Evolutionary conservation across 345 rosid genomes (phyloP), one percentile per base, ranked within the genome.

Genomic region (Aquilaria yunnanensis): DNA sequence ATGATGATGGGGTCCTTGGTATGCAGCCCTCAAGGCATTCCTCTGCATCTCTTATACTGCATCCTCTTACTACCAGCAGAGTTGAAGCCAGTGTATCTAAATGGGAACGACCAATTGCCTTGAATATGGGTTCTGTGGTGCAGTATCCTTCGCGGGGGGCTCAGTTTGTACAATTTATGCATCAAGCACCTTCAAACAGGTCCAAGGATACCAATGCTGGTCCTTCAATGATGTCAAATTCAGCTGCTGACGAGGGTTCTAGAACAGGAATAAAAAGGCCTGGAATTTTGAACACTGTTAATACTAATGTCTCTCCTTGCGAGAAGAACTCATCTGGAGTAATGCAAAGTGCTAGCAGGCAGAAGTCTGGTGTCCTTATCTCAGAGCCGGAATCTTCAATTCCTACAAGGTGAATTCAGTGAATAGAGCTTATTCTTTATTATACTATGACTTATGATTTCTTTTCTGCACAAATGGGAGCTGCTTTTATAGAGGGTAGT

Each of bases 241-340:
- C 87, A 58, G 96, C 93, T 75, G 97, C 96, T 51, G 97, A 91
- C 78, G 97, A 91, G 81, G 97, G 97, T 54, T 88, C 97, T 29
- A 80, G 97, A 72, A 91, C 96, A 41, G 97, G 96, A 59, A 84
- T 80, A 64, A 88, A 83, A 74, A 89, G 91, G 23, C 75, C 92
- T 6, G 67, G 81, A 50, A 72, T 81, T 75, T 75, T 75, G 71
- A 88, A 73, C 73, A 73, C 89, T 33, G 66, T 75, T 33, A 69
- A 69, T 72, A 72, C 75, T 31, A 66, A 67, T 41, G 54, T 61
- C 14, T 62, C 73, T 41, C 50, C 12, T 32, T 59, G 79, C 4
- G 88, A 83, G 60, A 80, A 83, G 60, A 80, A 65, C 55, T 60
- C 77, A 33, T 69, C 75, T 11, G 71, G 70, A 13, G 51, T 65